Base-by-base conservation (phyloP, 2,329 filamentous ascomycete genomes). In the Botrytis hyacinthi region DNA sequence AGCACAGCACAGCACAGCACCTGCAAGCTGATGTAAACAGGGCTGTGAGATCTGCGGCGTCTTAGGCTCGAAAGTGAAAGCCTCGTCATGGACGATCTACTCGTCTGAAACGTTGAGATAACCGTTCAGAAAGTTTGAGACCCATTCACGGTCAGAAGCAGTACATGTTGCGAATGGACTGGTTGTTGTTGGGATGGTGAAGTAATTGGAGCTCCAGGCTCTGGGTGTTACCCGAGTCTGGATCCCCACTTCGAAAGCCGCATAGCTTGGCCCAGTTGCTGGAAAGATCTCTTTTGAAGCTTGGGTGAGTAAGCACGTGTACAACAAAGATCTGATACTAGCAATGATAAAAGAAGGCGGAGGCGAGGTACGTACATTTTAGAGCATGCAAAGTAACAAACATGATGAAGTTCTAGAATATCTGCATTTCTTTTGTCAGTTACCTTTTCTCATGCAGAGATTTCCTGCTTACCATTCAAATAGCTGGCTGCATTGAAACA, bases 161-260 rank as follows among this genome's bases (percentile, higher is more conserved):
- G 60, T 62, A 82, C 80, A 78, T 84, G 84, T 78, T 91, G 89
- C 79, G 89, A 87, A 77, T 91, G 89, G 79, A 91, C 86, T 82
- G 88, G 90, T 78, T 90, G 88, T 78, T 90, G 88, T 81, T 89
- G 92, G 77, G 91, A 90, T 65, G 92, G 92, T 46, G 92, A 93
- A 51, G 92, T 90, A 84, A 94, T 92, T 48, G 82, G 78, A 26
- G 83, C 78, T 73, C 83, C 84, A 40, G 84, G 79, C 75, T 83
- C 84, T 75, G 82, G 83, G 81, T 88, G 84, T 84, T 88, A 77
- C 82, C 83, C 83, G 88, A 87, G 79, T 86, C 88, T 78, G 90
- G 87, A 83, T 92, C 92, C 79, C 88, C 86, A 78, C 87, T 84
- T 75, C 87, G 83, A 77, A 89, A 66, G 42, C 42, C 42, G 42